A percentile compares a stretch with the other conserved stretches of the same genome.
These are phyloP conservation scores for Fraxinus velutina DNA, from an alignment of 305 asterid genomes.

Conservation along the genomic window DNA sequence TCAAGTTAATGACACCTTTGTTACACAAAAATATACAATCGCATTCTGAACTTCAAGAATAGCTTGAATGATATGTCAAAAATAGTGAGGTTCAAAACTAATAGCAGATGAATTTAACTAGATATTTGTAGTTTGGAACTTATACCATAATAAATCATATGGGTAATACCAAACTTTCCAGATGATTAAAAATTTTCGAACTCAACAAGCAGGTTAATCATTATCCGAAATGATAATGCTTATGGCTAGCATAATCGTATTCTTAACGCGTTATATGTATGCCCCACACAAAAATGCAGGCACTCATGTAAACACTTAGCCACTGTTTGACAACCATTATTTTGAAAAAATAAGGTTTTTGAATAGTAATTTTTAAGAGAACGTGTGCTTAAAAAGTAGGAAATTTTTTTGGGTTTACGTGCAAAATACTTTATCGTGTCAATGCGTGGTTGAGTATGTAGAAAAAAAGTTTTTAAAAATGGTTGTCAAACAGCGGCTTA, in stretches of 20 bases:
- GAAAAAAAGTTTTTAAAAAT: too few relatives aligned
- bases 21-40: not conserved
- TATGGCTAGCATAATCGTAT: not conserved
- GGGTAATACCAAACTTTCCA: not conserved
- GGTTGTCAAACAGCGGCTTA: too few relatives aligned
- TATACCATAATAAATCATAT: not conserved
- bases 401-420: too few relatives aligned
- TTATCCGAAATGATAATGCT: not conserved
- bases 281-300: not conserved
- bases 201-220: conserved; percentile 1
- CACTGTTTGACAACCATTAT: too few relatives aligned
- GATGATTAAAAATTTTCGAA: not conserved
- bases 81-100: not conserved
- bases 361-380: too few relatives aligned
- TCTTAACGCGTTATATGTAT: not conserved
- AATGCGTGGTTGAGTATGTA: too few relatives aligned
- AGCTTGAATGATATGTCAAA: not conserved
- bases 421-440: too few relatives aligned
- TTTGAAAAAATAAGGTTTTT: too few relatives aligned
- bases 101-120: not conserved
- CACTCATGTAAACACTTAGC: not conserved
- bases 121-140: not conserved
- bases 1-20: not conserved
- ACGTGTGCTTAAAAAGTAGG: too few relatives aligned
- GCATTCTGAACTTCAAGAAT: not conserved